A percentile compares a stretch with the other conserved stretches of the same genome.
Evolutionary conservation across 257 asterid species (phyloP).

Genomic region (Scutellaria galericulata): DNA sequence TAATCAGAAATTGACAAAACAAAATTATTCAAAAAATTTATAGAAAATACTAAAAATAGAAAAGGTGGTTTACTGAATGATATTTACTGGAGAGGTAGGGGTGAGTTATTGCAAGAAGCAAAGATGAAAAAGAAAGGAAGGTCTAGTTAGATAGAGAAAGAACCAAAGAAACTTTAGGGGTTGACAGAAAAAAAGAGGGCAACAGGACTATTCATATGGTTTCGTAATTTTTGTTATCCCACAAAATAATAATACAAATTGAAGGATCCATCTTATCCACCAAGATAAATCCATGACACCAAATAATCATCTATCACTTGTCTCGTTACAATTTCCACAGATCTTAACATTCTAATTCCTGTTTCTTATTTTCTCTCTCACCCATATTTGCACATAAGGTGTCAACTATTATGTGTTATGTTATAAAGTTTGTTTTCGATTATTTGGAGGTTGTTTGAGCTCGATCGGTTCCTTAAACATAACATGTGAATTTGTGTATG

Average conservation of each 20-base stretch:
- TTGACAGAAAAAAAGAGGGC: slow-evolving; percentile 25
- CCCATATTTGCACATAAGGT: too few species aligned
- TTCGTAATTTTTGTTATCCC: slow-evolving; percentile 27
- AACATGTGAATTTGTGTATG: too few species aligned
- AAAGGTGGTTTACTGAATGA: not conserved
- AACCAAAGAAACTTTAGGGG: slow-evolving; percentile 18
- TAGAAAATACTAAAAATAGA: not conserved
- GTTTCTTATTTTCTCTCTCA: not conserved
- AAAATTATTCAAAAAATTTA: not conserved
- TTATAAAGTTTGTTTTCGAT: too few species aligned
- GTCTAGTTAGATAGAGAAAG: slow-evolving; percentile 19
- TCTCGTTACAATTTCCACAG: slow-evolving; percentile 42
- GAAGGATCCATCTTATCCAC: slow-evolving; percentile 9
- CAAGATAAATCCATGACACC: slow-evolving; percentile 17
- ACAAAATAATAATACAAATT: slow-evolving; percentile 3
- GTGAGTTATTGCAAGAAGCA: not conserved
- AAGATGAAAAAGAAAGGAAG: slow-evolving; percentile 20
- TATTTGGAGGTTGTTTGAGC: too few species aligned
- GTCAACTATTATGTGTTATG: too few species aligned
- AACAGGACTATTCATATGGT: slow-evolving; percentile 30
- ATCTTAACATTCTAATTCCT: slow-evolving; percentile 26
- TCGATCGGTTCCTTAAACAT: too few species aligned
- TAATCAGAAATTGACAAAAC: not conserved
- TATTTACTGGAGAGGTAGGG: not conserved
- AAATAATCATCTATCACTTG: slow-evolving; percentile 37